phyloP scores from a whole-genome alignment of 805 yeast species.

The Kregervanrija delftensis region DNA sequence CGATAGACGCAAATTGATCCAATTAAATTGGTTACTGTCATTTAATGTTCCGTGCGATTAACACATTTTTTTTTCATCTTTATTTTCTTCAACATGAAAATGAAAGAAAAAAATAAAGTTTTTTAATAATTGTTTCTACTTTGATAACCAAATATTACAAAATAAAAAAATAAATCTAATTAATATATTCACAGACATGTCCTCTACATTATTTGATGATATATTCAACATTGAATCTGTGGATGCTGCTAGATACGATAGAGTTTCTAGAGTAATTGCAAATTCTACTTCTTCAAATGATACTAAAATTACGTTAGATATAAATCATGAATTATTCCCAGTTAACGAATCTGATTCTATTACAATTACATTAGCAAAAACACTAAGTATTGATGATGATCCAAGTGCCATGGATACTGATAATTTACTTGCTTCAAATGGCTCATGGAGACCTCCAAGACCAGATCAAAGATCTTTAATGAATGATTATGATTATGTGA shows the following conservation, averaged over 20 bases:
- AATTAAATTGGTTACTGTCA: too few relatives aligned
- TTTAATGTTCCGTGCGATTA: too few relatives aligned
- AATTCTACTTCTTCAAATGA: slow-evolving; percentile 76
- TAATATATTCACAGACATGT: slow-evolving; percentile 31
- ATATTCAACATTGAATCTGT: slow-evolving; percentile 79
- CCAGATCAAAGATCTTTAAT: slow-evolving; percentile 81
- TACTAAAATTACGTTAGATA: slow-evolving; percentile 77
- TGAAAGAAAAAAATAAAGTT: background rate
- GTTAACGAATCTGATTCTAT: slow-evolving; percentile 68
- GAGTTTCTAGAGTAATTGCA: slow-evolving; percentile 83
- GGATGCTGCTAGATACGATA: slow-evolving; percentile 87
- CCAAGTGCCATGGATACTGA: slow-evolving; percentile 22
- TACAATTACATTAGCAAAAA: slow-evolving; percentile 80
- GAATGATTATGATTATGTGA: slow-evolving; percentile 95
- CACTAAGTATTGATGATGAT: slow-evolving; percentile 49
- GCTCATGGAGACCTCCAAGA: slow-evolving; percentile 80
- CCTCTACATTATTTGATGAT: slow-evolving; percentile 84
- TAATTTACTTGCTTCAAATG: slow-evolving; percentile 42
- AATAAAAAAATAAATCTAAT: background rate
- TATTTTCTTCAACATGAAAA: background rate
- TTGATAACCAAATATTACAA: background rate
- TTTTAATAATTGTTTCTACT: slow-evolving; percentile 1
- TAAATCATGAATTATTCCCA: slow-evolving; percentile 89
- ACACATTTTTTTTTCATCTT: slow-evolving; percentile 1
- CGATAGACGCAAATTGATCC: too few relatives aligned